Base-by-base conservation (phyloP, 805 yeast genomes). In the Cyberlindnera suaveolens region DNA sequence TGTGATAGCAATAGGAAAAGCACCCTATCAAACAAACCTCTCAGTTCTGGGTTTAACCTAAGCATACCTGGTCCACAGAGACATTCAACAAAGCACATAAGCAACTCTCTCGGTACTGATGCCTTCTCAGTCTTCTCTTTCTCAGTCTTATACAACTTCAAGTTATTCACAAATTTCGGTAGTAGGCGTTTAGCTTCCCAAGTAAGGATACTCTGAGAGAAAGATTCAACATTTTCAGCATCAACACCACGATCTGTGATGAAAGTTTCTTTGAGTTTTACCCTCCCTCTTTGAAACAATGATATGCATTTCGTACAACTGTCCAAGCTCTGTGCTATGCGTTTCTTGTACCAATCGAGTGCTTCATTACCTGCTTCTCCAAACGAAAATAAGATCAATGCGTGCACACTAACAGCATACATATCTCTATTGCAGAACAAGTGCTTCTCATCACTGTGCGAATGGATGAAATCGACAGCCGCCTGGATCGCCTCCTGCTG, bases 331-430 rank as follows among this genome's bases (percentile, higher is more conserved):
- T 61, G 57, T 4, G 61, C 58, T 39, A 76, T 64, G 13, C 53
- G 50, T 9, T 65, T 65, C 39, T 70, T 67, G 42, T 72, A 60
- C 70, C 77, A 71, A 5, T 53, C 53, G 15, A 73, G 64, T 1
- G 73, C 70, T n/a, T 66, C 70, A 32, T 66, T 66, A 20, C 68
- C 40, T 6, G 33, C 48, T 19, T 35, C 74, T 3, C 71, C 70
- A 52, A 82, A 80, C 3, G 89, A 80, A 56, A 81, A 80, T 45
- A 80, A 63, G 14, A 83, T 74, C 42, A 82, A 59, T 9, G 74
- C 64, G 54, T 80, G 80, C 13, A 72, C 67, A 9, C 82, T 66
- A 17, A 78, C 67, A 3, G 77, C 73, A 34, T 63, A 65, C 46
- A 74, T 63, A 27, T 59, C 58, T 8, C 65, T 64, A 52, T 79